Evolutionary conservation across 345 rosid species (phyloP).

Genomic region (Eucalyptus fibrosa): DNA sequence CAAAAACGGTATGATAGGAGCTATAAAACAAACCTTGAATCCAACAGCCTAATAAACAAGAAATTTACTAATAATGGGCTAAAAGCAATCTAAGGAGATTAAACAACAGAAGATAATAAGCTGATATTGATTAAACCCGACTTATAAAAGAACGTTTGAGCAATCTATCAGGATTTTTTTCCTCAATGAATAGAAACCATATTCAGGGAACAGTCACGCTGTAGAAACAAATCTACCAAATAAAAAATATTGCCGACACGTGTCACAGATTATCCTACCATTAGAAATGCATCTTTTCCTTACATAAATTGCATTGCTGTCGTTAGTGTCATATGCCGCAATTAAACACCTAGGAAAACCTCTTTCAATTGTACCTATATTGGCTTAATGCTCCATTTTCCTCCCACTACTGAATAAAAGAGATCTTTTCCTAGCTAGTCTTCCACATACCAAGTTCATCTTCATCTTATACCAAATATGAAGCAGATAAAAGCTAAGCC

Average conservation of each 20-base stretch:
- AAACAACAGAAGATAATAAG: not conserved
- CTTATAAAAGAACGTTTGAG: not conserved
- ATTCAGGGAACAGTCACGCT: not conserved
- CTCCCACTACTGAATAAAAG: not conserved
- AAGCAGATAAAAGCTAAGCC: not conserved
- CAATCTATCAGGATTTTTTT: not conserved
- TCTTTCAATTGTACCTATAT: not conserved
- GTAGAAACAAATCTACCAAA: not conserved
- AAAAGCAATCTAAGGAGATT: not conserved
- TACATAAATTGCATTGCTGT: not conserved
- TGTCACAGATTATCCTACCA: not conserved
- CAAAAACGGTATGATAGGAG: not conserved
- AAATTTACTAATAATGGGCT: not conserved
- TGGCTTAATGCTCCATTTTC: not conserved
- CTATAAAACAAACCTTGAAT: not conserved
- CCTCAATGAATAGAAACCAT: not conserved
- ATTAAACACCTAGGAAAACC: not conserved
- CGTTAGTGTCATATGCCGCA: not conserved
- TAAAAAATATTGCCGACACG: not conserved
- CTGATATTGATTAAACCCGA: not conserved
- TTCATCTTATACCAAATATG: not conserved
- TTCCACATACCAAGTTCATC: not conserved
- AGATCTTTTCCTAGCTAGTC: not conserved
- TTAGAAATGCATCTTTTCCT: not conserved
- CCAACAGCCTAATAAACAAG: not conserved